Conservation (phyloP, 441 rosid species). For the Breynia disticha region DNA sequence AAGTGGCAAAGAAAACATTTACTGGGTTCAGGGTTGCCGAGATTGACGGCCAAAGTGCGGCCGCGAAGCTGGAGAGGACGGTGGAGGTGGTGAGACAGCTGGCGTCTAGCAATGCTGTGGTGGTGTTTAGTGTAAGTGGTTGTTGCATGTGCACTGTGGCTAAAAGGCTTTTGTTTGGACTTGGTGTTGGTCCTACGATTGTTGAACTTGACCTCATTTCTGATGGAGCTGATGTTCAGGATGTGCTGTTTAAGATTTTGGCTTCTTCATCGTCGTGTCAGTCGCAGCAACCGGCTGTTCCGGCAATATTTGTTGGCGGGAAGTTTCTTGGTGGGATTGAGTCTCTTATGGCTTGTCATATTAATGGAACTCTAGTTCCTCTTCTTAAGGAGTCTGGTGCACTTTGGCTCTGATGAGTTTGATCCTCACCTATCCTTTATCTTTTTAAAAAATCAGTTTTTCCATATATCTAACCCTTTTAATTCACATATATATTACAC, state of each 20-base stretch:
- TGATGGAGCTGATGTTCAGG: constrained; percentile 27
- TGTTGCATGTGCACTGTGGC: constrained; percentile 96
- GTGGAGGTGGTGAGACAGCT: constrained; percentile 38
- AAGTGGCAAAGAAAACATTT: constrained; percentile 23
- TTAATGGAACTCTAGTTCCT: constrained; percentile 77
- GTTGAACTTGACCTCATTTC: constrained; percentile 56
- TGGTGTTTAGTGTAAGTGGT: constrained; percentile 63
- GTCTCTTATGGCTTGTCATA: constrained; percentile 77
- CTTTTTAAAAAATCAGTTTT: not conserved
- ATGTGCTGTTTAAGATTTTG: constrained; percentile 23
- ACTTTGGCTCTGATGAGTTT: constrained; percentile 59
- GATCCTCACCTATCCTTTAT: not conserved
- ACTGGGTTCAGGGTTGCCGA: not conserved
- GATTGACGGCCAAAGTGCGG: not conserved
- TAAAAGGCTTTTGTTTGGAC: constrained; percentile 74
- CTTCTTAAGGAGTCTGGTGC: constrained; percentile 89
- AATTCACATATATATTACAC: no score
- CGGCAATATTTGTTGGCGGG: constrained; percentile 68
- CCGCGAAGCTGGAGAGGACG: not conserved
- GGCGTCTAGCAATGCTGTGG: constrained; percentile 60
- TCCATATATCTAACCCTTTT: no score
- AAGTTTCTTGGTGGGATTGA: constrained; percentile 77
- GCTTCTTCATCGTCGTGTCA: constrained; percentile 9
- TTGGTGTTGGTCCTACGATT: constrained; percentile 69
- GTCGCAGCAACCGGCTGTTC: constrained; percentile 32